A percentile compares a stretch with the other conserved stretches of the same genome.
These are phyloP conservation scores for Suillus plorans DNA, from an alignment of 768 basidiomycete species.

Conservation along the genomic window DNA sequence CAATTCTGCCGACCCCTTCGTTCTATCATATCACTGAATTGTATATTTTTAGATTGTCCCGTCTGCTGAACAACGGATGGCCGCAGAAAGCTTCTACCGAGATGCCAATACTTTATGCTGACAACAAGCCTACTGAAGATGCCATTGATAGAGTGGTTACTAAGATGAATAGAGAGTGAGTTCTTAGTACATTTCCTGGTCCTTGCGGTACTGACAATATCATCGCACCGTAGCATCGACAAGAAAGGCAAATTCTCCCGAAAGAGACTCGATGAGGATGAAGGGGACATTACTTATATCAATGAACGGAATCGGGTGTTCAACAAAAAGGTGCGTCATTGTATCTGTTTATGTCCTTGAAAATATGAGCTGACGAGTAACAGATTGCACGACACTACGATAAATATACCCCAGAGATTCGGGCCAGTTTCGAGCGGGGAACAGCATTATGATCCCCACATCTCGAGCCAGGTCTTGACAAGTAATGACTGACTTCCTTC, in stretches of 20 bases:
- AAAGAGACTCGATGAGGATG: constrained; percentile 86
- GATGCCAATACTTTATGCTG: constrained; percentile 95
- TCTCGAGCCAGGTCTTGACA: neutral
- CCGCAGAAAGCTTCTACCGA: constrained; percentile 82
- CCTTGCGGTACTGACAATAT: neutral
- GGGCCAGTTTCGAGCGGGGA: constrained; percentile 96
- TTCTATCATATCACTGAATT: constrained; percentile 10
- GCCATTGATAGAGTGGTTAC: constrained; percentile 89
- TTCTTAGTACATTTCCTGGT: constrained; percentile 17
- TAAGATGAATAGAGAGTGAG: constrained; percentile 93
- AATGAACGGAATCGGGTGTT: constrained; percentile 98
- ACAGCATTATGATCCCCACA: constrained; percentile 63
- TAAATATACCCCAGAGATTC: constrained; percentile 95
- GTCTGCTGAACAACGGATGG: constrained; percentile 61
- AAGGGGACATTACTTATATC: constrained; percentile 98
- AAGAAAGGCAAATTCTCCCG: constrained; percentile 89
- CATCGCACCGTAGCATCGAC: constrained; percentile 61
- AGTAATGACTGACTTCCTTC: neutral
- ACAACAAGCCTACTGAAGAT: constrained; percentile 93
- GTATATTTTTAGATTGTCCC: constrained; percentile 42
- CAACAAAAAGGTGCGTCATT: constrained; percentile 81
- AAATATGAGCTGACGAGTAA: constrained; percentile 6
- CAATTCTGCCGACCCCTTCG: constrained; percentile 24
- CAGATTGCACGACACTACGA: constrained; percentile 95
- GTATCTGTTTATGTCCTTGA: neutral